Evolutionary conservation across 805 yeast genomes (phyloP).

Genomic region (Saccharomycopsis guyanensis): DNA sequence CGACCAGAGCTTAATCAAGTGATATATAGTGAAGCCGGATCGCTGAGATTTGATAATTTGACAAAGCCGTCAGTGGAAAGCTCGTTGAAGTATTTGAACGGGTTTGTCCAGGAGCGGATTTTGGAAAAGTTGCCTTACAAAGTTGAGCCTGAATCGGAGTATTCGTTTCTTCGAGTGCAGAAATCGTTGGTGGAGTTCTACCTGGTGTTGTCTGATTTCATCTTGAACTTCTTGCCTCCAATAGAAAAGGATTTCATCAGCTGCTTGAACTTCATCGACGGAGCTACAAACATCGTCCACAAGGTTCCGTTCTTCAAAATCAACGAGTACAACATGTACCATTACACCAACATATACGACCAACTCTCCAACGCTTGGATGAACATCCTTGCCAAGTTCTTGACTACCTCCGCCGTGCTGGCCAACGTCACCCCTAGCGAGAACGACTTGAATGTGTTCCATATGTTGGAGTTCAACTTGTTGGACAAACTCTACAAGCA

Average conservation of each 20-base stretch:
- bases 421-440: conserved; percentile 5
- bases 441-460: conserved; percentile 14
- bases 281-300: conserved; percentile 51
- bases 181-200: conserved; percentile 62
- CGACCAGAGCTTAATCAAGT: conserved; percentile 58
- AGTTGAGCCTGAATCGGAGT: conserved; percentile 66
- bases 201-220: conserved; percentile 64
- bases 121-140: conserved; percentile 58
- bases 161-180: conserved; percentile 68
- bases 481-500: conserved; percentile 8
- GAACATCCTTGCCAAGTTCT: conserved; percentile 6
- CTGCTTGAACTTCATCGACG: conserved; percentile 56
- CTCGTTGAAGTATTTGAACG: conserved; percentile 42
- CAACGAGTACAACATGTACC: conserved; percentile 14
- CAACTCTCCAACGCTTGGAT: conserved; percentile 18
- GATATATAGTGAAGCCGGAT: conserved; percentile 29
- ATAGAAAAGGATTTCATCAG: conserved; percentile 45
- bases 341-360: conserved; percentile 18
- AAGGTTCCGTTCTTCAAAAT: conserved; percentile 58
- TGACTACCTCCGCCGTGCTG: neutral
- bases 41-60: conserved; percentile 38
- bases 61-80: conserved; percentile 42
- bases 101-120: conserved; percentile 37
- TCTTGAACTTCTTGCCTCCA: conserved; percentile 66
- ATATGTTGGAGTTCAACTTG: conserved; percentile 13